Evolutionary conservation across 2,329 filamentous ascomycete species (phyloP), one percentile per base, ranked within the genome.

Genomic region (Juglanconis oblonga): DNA sequence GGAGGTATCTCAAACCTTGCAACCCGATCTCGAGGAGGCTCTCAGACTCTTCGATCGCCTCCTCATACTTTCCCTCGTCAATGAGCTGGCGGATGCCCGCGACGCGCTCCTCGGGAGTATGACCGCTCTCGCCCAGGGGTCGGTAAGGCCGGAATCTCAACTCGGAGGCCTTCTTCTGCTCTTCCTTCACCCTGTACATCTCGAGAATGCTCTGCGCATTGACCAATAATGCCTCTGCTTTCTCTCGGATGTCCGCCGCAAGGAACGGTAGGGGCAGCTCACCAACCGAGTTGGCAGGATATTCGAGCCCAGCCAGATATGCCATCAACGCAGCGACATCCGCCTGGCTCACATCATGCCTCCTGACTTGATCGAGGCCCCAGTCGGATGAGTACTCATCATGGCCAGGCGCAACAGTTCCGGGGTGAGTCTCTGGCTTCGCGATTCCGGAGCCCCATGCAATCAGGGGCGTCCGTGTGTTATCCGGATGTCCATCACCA

Each of bases 261-360:
- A 98, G 77, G 71, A 90, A 99, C 0, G 90, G 84, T 35, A 99
- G 77, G 0, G 95, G 95, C 36, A 99, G 81, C 74, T 97, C 90
- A 52, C 95, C 95, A 3, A 99, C 95, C 0, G 94, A 98, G 72
- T 99, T 99, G 57, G 93, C 94, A 0, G 95, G 96, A 69, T 94
- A 99, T 66, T 94, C 89, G 11, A 94, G 77, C 3, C 95, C 95
- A 52, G 87, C 86, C 14, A 99, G 81, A 69, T 98, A 96, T 1
- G 96, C 88, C 95, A 99, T 99, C 61, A 99, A 82, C 8, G 95
- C 90, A 5, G 95, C 95, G 55, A 99, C 85, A 75, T 99, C 95
- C 5, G 95, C 95, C 72, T 99, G 95, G 3, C 87, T 86, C 52
- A 99, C 94, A 73, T 99, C 95, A 68, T 98, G 89, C 63, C 96